Evolutionary conservation across 2,329 filamentous ascomycete genomes (phyloP).

Genomic region (Botrytis byssoidea): DNA sequence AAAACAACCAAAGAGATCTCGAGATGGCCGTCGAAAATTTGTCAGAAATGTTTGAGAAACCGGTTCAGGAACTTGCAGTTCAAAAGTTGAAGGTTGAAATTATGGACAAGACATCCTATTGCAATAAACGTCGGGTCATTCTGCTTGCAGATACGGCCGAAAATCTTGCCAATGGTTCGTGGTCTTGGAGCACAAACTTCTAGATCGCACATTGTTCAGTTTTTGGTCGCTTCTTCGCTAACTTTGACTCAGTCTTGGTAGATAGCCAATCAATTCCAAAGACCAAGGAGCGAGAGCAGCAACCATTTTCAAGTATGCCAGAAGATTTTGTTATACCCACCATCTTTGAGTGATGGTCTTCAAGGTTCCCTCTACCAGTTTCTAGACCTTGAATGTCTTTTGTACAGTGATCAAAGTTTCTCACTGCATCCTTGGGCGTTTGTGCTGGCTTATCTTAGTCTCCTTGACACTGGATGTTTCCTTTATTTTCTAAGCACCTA

Average conservation of each 20-base stretch:
- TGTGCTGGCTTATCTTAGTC: background rate
- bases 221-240: background rate
- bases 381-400: constrained; percentile 4
- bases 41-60: constrained; percentile 99
- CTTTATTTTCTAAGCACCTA: background rate
- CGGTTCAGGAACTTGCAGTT: constrained; percentile 77
- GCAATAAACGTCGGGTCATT: constrained; percentile 87
- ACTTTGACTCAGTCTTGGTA: background rate
- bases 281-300: background rate
- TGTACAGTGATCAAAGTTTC: background rate
- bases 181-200: constrained; percentile 28
- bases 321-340: constrained; percentile 3
- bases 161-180: constrained; percentile 81
- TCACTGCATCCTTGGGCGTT: constrained; percentile 14
- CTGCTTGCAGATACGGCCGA: constrained; percentile 89
- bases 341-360: background rate
- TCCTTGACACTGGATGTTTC: background rate
- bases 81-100: constrained; percentile 96
- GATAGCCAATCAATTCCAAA: background rate
- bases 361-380: background rate
- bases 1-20: constrained; percentile 97
- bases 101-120: constrained; percentile 97
- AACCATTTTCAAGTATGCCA: background rate
- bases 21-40: constrained; percentile 96
- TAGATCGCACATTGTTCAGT: constrained; percentile 3